Percentiles rank a stretch among this genome's conserved stretches.
Conservation (phyloP, 2,329 filamentous ascomycete species). For the Colletotrichum destructivum region DNA sequence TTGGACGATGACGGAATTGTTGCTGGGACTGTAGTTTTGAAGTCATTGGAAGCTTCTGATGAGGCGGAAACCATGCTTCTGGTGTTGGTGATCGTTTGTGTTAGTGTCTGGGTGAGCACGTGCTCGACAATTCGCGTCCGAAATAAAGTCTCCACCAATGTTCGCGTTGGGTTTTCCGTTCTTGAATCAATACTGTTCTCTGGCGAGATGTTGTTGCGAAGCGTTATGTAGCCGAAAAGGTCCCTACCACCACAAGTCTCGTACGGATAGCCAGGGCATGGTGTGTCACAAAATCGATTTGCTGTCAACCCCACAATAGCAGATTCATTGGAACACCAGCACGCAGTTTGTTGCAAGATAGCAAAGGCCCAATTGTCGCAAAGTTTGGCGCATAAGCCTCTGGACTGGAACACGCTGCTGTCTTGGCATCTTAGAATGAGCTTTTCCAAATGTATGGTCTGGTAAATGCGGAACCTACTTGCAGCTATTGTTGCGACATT, state of each 20-base stretch:
- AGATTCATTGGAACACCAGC: too few species aligned
- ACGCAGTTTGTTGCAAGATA: background rate
- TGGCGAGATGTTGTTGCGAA: background rate
- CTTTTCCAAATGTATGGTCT: background rate
- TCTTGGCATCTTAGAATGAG: background rate
- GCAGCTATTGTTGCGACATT: background rate
- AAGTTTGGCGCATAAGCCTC: background rate
- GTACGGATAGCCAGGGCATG: conserved; percentile 7
- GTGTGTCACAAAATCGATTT: background rate
- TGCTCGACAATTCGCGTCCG: background rate
- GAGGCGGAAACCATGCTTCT: background rate
- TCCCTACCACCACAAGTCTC: conserved; percentile 1
- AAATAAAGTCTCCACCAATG: background rate
- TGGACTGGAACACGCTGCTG: conserved; percentile 3
- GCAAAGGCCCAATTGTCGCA: conserved; percentile 3
- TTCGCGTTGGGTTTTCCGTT: background rate
- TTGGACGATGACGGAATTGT: background rate
- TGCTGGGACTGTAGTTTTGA: background rate
- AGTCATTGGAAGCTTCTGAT: background rate
- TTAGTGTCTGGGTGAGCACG: background rate
- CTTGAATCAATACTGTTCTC: background rate
- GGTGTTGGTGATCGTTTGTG: background rate
- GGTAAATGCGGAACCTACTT: background rate
- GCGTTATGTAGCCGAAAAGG: background rate
- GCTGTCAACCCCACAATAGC: background rate